phyloP scores from a whole-genome alignment of 1,284 basidiomycete genomes.

The Volvariella volvacea region DNA sequence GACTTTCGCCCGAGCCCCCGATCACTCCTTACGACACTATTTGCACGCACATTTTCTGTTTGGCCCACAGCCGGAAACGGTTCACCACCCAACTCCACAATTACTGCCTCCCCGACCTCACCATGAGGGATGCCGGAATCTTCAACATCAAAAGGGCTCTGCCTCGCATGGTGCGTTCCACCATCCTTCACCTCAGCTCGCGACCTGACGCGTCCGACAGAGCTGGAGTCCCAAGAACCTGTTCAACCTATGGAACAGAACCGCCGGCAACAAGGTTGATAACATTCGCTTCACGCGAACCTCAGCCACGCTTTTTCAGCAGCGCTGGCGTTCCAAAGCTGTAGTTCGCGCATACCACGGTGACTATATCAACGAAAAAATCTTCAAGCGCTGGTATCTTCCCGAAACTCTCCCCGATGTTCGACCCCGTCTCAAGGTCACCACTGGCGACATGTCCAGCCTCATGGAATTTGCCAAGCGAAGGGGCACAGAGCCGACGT shows the following conservation, averaged over 20 bases:
- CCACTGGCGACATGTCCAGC: slow-evolving; percentile 29
- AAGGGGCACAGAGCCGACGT: slow-evolving; percentile 40
- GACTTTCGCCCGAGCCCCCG: too few relatives aligned
- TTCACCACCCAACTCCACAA: too few relatives aligned
- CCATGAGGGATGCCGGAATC: slow-evolving; percentile 38
- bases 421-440: slow-evolving; percentile 45
- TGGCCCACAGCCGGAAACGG: too few relatives aligned
- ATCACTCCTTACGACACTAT: too few relatives aligned
- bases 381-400: slow-evolving; percentile 95
- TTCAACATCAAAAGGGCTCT: slow-evolving; percentile 36
- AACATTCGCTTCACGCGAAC: slow-evolving; percentile 51
- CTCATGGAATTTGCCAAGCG: slow-evolving; percentile 55
- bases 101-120: too few relatives aligned
- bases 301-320: slow-evolving; percentile 78
- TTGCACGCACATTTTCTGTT: too few relatives aligned
- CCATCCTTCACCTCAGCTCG: not conserved
- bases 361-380: slow-evolving; percentile 88
- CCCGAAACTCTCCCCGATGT: slow-evolving; percentile 85
- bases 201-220: slow-evolving; percentile 29
- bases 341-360: slow-evolving; percentile 93
- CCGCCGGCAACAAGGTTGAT: slow-evolving; percentile 38
- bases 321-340: slow-evolving; percentile 89
- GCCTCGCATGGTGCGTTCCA: slow-evolving; percentile 40
- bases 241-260: slow-evolving; percentile 73
- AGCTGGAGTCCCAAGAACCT: slow-evolving; percentile 79